Base-by-base conservation (phyloP, 495 filamentous ascomycete genomes). In the Neurospora sp. region DNA sequence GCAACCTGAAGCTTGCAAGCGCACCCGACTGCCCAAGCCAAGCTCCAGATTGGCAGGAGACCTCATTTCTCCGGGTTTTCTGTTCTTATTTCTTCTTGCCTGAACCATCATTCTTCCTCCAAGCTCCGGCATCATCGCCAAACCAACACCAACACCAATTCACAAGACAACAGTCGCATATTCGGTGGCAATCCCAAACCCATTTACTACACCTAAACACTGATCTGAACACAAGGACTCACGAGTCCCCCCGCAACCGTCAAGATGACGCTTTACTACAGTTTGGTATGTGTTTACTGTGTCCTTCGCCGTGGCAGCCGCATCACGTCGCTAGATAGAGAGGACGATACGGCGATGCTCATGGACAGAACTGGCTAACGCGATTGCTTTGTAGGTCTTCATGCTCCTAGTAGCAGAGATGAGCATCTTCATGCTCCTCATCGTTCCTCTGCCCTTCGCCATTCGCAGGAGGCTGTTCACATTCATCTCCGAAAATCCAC, bases 251-350 rank as follows among this genome's bases (percentile, higher is more conserved):
- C 68, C 45, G 72, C 71, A 40, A 75, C 39, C 74, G 69, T 68
- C 88, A 91, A 82, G 73, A 99, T 99, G 96, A 99, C 96, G 83
- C 94, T 99, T 82, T 99, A 99, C 87, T 99, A 97, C 88, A 94
- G 89, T 78, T 89, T 99, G 72, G 96, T 98, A 92, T 80, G 93
- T 35, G 27, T 65, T 65, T 27, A 59, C 22, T 22, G 22, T 59
- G 48, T 89, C 68, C 35, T 40, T 35, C 44, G 41, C 9, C 18
- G 8, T 18, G 2, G 27, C 4, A 38, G n/a, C 44, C 22, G 4
- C 40, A 7, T 9, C 20, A 42, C 12, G 9, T 72, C 9, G 38
- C 61, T 38, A 38, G 39, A 59, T 6, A 7, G 20, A 45, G 45
- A 59, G 22, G 9, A 27, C 20, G 10, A 27, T 5, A 14, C 48